These are phyloP conservation scores for Cladophialophora exuberans DNA, from an alignment of 2,329 filamentous ascomycete species.

Conservation along the genomic window DNA sequence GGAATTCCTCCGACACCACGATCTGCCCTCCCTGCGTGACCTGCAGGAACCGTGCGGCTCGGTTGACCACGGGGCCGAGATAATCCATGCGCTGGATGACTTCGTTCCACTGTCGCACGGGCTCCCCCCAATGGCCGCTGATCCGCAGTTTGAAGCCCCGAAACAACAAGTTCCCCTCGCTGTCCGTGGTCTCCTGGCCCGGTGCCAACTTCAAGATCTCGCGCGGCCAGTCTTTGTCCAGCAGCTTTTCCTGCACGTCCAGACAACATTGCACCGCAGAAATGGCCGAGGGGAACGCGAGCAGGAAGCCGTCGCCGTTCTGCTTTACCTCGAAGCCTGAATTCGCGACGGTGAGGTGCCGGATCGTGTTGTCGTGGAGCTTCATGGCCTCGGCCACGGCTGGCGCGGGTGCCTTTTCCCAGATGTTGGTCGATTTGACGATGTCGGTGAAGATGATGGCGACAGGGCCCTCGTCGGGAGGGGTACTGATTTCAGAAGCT, in stretches of 20 bases:
- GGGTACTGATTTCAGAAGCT: no score
- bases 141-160: constrained; percentile 30
- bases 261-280: constrained; percentile 32
- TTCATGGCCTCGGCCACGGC: constrained; percentile 31
- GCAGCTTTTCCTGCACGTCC: constrained; percentile 28
- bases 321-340: constrained; percentile 33
- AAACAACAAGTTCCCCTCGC: constrained; percentile 25
- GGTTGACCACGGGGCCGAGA: constrained; percentile 31
- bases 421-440: constrained; percentile 32
- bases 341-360: constrained; percentile 23
- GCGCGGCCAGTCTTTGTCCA: constrained; percentile 29
- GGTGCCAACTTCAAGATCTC: constrained; percentile 26
- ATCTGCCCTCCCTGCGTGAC: constrained; percentile 32
- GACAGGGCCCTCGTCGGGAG: neutral
- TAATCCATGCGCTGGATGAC: constrained; percentile 33
- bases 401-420: constrained; percentile 27
- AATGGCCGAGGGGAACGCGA: constrained; percentile 27
- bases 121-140: constrained; percentile 30
- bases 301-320: constrained; percentile 35
- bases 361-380: constrained; percentile 29
- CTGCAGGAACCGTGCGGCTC: constrained; percentile 30
- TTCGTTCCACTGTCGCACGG: constrained; percentile 31
- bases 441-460: constrained; percentile 34
- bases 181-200: constrained; percentile 24
- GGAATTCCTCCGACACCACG: constrained; percentile 29